Percentiles rank a stretch among this genome's conserved stretches.
Conservation (phyloP, 2,329 filamentous ascomycete species). For the Paraphaeosphaeria sporulosa region DNA sequence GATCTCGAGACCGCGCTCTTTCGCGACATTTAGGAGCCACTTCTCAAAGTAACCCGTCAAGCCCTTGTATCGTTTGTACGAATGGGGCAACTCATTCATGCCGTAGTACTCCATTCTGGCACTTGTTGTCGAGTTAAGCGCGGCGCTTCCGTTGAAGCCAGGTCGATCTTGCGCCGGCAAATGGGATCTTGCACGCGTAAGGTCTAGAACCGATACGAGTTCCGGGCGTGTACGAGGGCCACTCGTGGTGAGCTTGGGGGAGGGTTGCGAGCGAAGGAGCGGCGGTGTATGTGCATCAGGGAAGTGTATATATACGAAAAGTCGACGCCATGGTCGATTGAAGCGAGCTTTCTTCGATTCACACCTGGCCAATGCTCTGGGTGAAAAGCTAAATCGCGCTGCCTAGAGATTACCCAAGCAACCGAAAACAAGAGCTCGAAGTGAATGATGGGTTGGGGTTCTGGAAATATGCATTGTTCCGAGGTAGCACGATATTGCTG, state of each 20-base stretch:
- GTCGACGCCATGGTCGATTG: background rate
- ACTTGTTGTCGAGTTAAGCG: background rate
- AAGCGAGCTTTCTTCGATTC: background rate
- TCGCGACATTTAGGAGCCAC: slow-evolving; percentile 25
- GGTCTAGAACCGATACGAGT: background rate
- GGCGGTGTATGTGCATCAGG: background rate
- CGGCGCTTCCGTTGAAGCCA: background rate
- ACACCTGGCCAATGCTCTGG: background rate
- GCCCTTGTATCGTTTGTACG: slow-evolving; percentile 26
- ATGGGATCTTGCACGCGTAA: background rate
- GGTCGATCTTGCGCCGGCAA: background rate
- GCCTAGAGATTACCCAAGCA: background rate
- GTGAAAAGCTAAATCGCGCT: background rate
- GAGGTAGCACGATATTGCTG: background rate
- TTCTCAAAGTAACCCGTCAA: slow-evolving; percentile 24
- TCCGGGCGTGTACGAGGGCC: background rate
- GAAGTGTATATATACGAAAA: background rate
- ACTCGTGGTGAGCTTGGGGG: background rate
- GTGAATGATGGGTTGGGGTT: background rate
- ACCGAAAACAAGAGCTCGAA: background rate
- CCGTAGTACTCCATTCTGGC: slow-evolving; percentile 25
- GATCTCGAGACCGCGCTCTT: slow-evolving; percentile 22
- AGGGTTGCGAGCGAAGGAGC: background rate
- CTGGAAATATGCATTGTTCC: background rate
- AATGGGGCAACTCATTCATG: slow-evolving; percentile 25